Base-by-base conservation (phyloP, 2,329 filamentous ascomycete genomes). In the Reticulascus tulasneorum region DNA sequence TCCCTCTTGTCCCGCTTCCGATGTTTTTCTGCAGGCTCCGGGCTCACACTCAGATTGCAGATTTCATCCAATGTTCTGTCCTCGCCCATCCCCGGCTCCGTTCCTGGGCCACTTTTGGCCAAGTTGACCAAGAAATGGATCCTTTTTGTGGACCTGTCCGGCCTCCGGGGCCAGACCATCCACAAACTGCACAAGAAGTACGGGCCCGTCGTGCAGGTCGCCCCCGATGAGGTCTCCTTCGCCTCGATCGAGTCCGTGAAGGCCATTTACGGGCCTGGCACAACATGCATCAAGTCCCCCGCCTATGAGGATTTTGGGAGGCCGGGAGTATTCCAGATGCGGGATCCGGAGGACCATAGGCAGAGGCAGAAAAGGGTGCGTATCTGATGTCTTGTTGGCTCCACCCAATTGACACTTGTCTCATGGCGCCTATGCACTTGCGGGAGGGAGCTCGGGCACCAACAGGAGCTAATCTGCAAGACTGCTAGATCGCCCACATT, bases 171-270 rank as follows among this genome's bases (percentile, higher is more conserved):
- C 4, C 19, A 16, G 11, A 29, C n/a, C n/a, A n/a, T n/a, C n/a
- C n/a, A n/a, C n/a, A n/a, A n/a, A n/a, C 22, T 39, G 16, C 51
- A 55, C 16, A 31, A 46, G 8, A 12, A 30, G 4, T 55, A 56
- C 23, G 52, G 52, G 7, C 42, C 47, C 16, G 53, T 68, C 1
- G 54, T 71, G 8, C 60, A 67, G 4, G 48, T 63, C 6, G 55
- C 49, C 0, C 66, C 67, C 1, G 55, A 59, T 21, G 49, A 58
- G 21, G n/a, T n/a, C n/a, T n/a, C n/a, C n/a, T n/a, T n/a, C n/a
- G n/a, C n/a, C n/a, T n/a, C n/a, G n/a, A n/a, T n/a, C n/a, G n/a
- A n/a, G n/a, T n/a, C n/a, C n/a, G n/a, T n/a, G n/a, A n/a, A n/a
- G n/a, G n/a, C n/a, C n/a, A n/a, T n/a, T n/a, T n/a, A n/a, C n/a